Percentiles rank a stretch among this genome's conserved stretches.
Conservation (phyloP, 2,329 filamentous ascomycete species). For the Nectriaceae sp. region DNA sequence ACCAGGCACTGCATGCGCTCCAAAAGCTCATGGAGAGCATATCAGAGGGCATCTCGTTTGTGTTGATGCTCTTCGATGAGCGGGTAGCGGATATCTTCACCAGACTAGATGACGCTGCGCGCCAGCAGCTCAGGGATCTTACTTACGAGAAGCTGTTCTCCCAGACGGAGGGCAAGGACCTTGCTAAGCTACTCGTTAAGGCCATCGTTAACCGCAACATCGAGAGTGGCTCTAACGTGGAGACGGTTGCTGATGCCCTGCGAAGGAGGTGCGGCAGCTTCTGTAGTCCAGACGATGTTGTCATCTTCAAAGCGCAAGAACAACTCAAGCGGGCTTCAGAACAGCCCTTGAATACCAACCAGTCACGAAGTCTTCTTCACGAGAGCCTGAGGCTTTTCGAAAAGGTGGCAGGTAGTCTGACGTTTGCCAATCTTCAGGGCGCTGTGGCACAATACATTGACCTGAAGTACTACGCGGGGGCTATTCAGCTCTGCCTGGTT, state of each 20-base stretch:
- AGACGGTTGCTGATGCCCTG: conserved; percentile 94
- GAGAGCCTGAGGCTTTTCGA: conserved; percentile 89
- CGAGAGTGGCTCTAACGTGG: conserved; percentile 93
- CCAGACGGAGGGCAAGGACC: conserved; percentile 74
- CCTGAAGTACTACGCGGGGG: conserved; percentile 89
- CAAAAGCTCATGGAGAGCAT: conserved; percentile 86
- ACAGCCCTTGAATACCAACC: conserved; percentile 71
- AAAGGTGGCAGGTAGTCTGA: conserved; percentile 81
- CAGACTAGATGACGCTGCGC: conserved; percentile 69
- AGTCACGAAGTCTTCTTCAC: conserved; percentile 77
- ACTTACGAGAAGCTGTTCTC: conserved; percentile 91
- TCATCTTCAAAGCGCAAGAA: conserved; percentile 98
- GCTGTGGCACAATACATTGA: conserved; percentile 78
- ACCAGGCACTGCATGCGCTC: conserved; percentile 86
- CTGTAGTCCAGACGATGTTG: conserved; percentile 94
- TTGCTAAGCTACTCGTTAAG: conserved; percentile 93
- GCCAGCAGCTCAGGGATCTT: conserved; percentile 70
- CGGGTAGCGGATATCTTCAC: conserved; percentile 84
- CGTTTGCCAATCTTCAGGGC: conserved; percentile 75
- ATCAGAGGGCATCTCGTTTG: conserved; percentile 95
- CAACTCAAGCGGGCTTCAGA: conserved; percentile 87
- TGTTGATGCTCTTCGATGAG: conserved; percentile 93
- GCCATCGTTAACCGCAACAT: conserved; percentile 98
- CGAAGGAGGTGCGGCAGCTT: conserved; percentile 92
- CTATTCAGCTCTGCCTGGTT: conserved; percentile 81